Evolutionary conservation across 2,329 filamentous ascomycete species (phyloP).

Genomic region (Magnaporthiopsis poae): DNA sequence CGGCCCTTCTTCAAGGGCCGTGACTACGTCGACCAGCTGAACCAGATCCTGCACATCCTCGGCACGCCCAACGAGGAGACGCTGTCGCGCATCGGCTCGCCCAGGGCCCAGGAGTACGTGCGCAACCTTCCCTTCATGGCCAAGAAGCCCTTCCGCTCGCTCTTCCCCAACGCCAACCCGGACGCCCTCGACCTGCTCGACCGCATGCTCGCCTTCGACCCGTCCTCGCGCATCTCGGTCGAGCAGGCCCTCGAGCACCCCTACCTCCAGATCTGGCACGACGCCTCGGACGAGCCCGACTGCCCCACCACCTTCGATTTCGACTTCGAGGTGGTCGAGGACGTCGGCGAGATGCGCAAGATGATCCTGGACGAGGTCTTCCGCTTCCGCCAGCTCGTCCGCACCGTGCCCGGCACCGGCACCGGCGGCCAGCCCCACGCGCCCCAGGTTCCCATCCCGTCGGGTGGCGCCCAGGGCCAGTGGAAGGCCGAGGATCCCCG

Average conservation of each 20-base stretch:
- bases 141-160: conserved; percentile 76
- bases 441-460: conserved; percentile 43
- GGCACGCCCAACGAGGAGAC: conserved; percentile 95
- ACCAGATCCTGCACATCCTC: conserved; percentile 96
- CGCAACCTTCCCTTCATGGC: conserved; percentile 91
- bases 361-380: conserved; percentile 96
- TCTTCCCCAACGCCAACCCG: conserved; percentile 91
- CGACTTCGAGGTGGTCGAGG: conserved; percentile 94
- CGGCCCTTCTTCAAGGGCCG: conserved; percentile 98
- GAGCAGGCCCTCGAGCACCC: conserved; percentile 93
- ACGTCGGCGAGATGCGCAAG: conserved; percentile 86
- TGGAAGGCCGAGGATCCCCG: conserved; percentile 53
- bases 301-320: conserved; percentile 96
- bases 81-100: conserved; percentile 82
- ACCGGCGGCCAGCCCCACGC: conserved; percentile 20
- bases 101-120: conserved; percentile 94
- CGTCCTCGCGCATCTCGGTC: conserved; percentile 82
- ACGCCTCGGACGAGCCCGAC: conserved; percentile 86
- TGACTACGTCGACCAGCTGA: conserved; percentile 98
- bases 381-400: conserved; percentile 62
- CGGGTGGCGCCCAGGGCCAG: conserved; percentile 30
- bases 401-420: conserved; percentile 35
- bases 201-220: conserved; percentile 95
- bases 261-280: conserved; percentile 97
- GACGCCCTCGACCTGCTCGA: conserved; percentile 92